phyloP scores from a whole-genome alignment of 139 green algal species.

The Auxenochlorella pyrenoidosa region DNA sequence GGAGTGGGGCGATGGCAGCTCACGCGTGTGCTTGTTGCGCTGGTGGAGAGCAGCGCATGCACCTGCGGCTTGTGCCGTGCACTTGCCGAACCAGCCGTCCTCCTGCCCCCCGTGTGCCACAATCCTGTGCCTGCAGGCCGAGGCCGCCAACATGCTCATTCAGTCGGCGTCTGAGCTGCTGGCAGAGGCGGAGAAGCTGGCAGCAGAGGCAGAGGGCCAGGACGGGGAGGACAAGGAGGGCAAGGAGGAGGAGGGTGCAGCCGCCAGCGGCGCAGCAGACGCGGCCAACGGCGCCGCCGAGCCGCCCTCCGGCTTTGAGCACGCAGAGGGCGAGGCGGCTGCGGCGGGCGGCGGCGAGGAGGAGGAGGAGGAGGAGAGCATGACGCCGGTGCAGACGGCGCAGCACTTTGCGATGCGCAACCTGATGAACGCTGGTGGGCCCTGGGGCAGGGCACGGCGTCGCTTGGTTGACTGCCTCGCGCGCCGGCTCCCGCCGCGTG shows the following conservation, averaged over 20 bases:
- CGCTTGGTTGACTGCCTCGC: too few relatives aligned
- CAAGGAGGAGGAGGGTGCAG: not conserved
- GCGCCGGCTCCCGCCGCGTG: too few relatives aligned
- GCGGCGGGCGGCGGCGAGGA: constrained; percentile 4
- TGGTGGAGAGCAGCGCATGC: too few relatives aligned
- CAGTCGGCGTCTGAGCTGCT: constrained; percentile 34
- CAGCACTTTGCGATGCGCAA: constrained; percentile 48
- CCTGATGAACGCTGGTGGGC: constrained; percentile 44
- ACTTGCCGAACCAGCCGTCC: too few relatives aligned
- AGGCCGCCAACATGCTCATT: constrained; percentile 33
- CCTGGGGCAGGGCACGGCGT: not conserved
- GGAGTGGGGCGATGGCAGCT: too few relatives aligned
- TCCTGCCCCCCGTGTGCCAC: too few relatives aligned
- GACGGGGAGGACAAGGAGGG: constrained; percentile 15
- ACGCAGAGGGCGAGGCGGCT: constrained; percentile 4
- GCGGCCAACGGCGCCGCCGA: not conserved
- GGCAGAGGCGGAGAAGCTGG: constrained; percentile 34
- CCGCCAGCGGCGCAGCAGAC: not conserved
- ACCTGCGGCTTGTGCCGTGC: too few relatives aligned
- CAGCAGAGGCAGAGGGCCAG: constrained; percentile 2
- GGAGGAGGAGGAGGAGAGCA: constrained; percentile 23
- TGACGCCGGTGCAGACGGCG: constrained; percentile 25
- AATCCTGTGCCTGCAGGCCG: constrained; percentile 10
- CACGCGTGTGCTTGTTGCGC: too few relatives aligned
- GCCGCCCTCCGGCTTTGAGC: not conserved